Evolutionary conservation across 2,329 filamentous ascomycete genomes (phyloP).

Genomic region (Fusarium robinianum): DNA sequence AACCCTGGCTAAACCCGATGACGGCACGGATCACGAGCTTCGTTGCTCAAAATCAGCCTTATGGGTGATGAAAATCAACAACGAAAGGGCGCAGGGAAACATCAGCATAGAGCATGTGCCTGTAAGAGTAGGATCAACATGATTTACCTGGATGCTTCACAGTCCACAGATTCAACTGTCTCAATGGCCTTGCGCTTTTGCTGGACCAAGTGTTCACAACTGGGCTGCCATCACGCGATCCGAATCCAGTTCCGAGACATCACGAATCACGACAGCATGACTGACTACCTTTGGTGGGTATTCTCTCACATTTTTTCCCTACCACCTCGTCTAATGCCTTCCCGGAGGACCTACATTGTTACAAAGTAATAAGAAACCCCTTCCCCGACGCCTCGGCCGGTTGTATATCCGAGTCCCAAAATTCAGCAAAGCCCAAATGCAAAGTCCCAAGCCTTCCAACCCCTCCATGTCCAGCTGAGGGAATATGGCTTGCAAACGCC

Average conservation of each 20-base stretch:
- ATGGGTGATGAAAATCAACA: too few species aligned
- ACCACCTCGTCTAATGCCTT: constrained; percentile 25
- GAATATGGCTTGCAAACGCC: constrained; percentile 44
- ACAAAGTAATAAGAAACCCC: constrained; percentile 38
- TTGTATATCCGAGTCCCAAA: constrained; percentile 37
- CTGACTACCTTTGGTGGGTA: constrained; percentile 29
- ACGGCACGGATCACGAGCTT: constrained; percentile 25
- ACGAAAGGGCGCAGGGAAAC: background rate
- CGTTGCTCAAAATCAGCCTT: constrained; percentile 22
- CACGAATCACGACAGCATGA: constrained; percentile 3
- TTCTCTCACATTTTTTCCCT: constrained; percentile 37
- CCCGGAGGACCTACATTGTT: constrained; percentile 33
- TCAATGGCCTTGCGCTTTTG: too few species aligned
- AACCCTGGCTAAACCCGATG: constrained; percentile 27
- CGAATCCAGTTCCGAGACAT: background rate
- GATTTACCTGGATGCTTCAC: background rate
- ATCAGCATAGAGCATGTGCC: background rate
- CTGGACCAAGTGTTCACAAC: background rate
- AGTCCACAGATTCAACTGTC: too few species aligned
- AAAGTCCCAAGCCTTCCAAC: constrained; percentile 38
- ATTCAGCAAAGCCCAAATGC: constrained; percentile 37
- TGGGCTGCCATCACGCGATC: constrained; percentile 19
- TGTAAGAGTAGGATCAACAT: background rate
- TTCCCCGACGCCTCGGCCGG: constrained; percentile 36
- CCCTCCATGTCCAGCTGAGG: constrained; percentile 32